Evolutionary conservation across 2,329 filamentous ascomycete species (phyloP), one percentile per base, ranked within the genome.

Genomic region (Chrysoporthe cubensis): DNA sequence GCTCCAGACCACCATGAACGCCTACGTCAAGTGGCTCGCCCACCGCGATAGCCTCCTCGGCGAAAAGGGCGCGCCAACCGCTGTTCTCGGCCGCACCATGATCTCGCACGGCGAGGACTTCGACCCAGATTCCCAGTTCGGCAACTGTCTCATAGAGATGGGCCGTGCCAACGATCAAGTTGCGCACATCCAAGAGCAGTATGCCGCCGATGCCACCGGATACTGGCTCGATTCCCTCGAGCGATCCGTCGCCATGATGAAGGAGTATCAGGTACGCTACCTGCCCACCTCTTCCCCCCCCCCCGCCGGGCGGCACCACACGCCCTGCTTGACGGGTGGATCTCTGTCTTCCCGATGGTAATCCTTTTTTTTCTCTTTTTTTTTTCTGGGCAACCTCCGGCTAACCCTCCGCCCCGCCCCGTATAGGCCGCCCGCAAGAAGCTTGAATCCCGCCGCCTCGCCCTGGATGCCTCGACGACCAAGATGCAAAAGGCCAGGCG

Each of bases 401-500:
- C 50, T 54, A 34, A 54, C 13, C 54, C 18, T 8, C 6, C 9
- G 21, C 54, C 54, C 13, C 54, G 40, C 18, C 13, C 7, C 9
- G 34, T 11, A 63, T 42, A 65, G 91, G 85, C 87, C 72, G 88
- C 95, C 62, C 91, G 95, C 76, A 97, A 96, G 87, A 97, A 97
- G 87, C 90, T 98, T 72, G 96, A 98, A 78, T 92, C 84, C 75
- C 90, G 95, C 68, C 89, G 95, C 69, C 84, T 98, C 67, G 94
- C 94, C 71, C 97, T 97, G 78, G 95, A 98, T 77, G 91, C 95
- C 44, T 94, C 92, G 70, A 89, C 93, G 60, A 88, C 89, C 71
- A 97, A 97, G 83, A 90, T 97, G 88, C 90, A 96, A 75, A 97
- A 97, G 80, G 90, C 91, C 34, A 97, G 97, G 82, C 93, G 91